Evolutionary conservation across 805 yeast genomes (phyloP).

Genomic region (Lachancea thermotolerans): DNA sequence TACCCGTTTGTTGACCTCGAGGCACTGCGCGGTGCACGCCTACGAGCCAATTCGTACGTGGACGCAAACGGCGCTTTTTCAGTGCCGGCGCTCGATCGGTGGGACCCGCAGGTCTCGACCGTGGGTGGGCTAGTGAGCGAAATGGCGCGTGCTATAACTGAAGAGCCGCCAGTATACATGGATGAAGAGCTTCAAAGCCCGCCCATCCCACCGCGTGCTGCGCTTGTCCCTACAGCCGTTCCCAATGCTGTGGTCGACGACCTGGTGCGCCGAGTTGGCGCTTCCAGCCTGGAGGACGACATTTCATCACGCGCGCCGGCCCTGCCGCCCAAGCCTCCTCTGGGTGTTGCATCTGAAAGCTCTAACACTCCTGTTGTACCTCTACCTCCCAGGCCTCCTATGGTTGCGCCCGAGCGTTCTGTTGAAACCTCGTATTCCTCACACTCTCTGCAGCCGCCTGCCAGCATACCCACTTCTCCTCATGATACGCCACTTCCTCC

Average conservation of each 20-base stretch:
- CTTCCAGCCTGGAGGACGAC: background rate
- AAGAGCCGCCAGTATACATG: constrained; percentile 1
- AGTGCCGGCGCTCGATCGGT: constrained; percentile 58
- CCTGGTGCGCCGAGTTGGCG: background rate
- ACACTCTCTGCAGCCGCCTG: background rate
- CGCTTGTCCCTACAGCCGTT: background rate
- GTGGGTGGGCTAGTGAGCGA: constrained; percentile 13
- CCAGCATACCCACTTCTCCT: too few species aligned
- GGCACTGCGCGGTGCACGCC: constrained; percentile 39
- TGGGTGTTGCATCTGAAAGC: too few species aligned
- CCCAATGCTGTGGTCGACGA: background rate
- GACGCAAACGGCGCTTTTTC: constrained; percentile 68
- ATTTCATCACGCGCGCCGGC: constrained; percentile 25
- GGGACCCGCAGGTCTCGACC: constrained; percentile 36
- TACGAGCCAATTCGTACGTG: constrained; percentile 57
- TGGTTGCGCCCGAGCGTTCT: background rate
- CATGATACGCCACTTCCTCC: too few species aligned
- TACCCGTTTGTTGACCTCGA: constrained; percentile 46
- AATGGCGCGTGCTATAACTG: background rate
- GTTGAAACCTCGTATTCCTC: background rate
- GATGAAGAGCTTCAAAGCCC: constrained; percentile 1
- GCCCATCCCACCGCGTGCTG: constrained; percentile 2
- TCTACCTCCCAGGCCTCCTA: background rate
- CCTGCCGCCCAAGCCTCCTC: constrained; percentile 25
- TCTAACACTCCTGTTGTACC: too few species aligned